A percentile compares a stretch with the other conserved stretches of the same genome.
These are phyloP conservation scores for Kodamaea fungicola DNA, from an alignment of 1,139 yeast species.

Conservation along the genomic window DNA sequence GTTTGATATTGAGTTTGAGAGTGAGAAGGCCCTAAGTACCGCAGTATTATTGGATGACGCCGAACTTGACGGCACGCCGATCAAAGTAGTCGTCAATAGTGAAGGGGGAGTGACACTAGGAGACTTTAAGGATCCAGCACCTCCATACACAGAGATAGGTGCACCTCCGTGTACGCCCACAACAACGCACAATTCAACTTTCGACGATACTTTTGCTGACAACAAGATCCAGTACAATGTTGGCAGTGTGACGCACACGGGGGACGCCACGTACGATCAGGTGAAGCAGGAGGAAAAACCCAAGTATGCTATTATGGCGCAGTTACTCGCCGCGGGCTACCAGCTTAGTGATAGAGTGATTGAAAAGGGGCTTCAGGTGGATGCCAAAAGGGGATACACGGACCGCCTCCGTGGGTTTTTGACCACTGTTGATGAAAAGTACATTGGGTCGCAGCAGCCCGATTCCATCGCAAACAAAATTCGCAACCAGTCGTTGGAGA, in stretches of 20 bases:
- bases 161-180: conserved; percentile 8
- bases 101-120: conserved; percentile 17
- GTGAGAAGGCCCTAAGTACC: conserved; percentile 64
- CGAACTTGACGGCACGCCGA: conserved; percentile 58
- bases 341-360: conserved; percentile 60
- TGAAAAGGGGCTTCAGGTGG: conserved; percentile 58
- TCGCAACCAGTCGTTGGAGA: conserved; percentile 10
- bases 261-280: conserved; percentile 42
- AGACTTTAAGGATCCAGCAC: conserved; percentile 15
- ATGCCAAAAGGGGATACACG: conserved; percentile 62
- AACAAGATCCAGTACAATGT: conserved; percentile 20
- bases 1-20: conserved; percentile 53
- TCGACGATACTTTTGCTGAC: conserved; percentile 14
- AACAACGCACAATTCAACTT: conserved; percentile 1
- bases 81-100: conserved; percentile 31
- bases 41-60: conserved; percentile 73
- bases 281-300: conserved; percentile 77
- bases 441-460: conserved; percentile 54
- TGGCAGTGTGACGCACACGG: conserved; percentile 20
- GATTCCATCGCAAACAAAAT: conserved; percentile 21
- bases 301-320: conserved; percentile 71
- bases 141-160: conserved; percentile 10
- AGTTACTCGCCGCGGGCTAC: conserved; percentile 71
- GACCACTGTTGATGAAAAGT: conserved; percentile 53
- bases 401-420: conserved; percentile 50